Evolutionary conservation across 1,284 basidiomycete species (phyloP), one percentile per base, ranked within the genome.

Genomic region (Hymenochaete sp.): DNA sequence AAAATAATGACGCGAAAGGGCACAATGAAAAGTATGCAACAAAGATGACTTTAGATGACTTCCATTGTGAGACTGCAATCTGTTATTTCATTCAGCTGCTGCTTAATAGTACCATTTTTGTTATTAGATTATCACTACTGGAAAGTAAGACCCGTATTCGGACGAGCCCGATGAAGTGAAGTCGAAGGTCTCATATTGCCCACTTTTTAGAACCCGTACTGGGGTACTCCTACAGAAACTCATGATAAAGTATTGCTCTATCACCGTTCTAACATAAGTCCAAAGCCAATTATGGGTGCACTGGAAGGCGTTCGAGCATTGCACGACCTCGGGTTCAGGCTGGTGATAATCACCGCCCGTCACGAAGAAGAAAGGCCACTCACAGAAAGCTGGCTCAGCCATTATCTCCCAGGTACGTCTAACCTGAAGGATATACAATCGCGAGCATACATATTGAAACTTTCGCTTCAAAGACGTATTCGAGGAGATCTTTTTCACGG

Each of bases 261-360:
- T 57, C 82, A 83, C 55, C 53, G 61, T 7, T 71, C 72, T 2
- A 66, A 72, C 49, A 70, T 84, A 43, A 68, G 70, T 55, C 68
- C 77, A 19, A 59, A 55, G 1, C 80, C 79, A 4, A 68, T 89
- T 11, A 65, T 71, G 1, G 83, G 83, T 2, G 83, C 84, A n/a
- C 61, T 67, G 33, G 75, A 84, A 53, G 79, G 74, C 10, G 58
- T 77, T 26, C 62, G 70, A 52, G 60, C 67, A 32, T 67, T 90
- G 19, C 73, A 71, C 44, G 64, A 71, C 43, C 61, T 81, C 65
- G 86, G 84, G 1, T 85, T 75, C 61, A 70, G 71, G 43, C 67
- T 84, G 39, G 65, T 87, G 48, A 76, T 91, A 50, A 76, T 91
- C 42, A 91, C 87, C 3, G 85, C 87, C 26, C 69, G 87, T 51